phyloP scores from a whole-genome alignment of 1,139 yeast species.

The Yamadazyma triangularis region DNA sequence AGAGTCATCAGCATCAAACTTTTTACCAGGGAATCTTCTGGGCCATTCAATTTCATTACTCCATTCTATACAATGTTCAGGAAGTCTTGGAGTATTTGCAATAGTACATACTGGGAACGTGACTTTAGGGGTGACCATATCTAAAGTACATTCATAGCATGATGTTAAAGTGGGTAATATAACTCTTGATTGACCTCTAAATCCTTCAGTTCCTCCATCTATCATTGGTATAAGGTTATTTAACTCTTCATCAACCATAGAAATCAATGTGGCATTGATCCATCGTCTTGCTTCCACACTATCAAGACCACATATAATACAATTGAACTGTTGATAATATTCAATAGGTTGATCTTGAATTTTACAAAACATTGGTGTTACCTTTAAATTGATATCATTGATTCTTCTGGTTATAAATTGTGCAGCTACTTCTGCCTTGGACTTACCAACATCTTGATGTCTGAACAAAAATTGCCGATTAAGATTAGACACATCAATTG shows the following conservation, averaged over 20 bases:
- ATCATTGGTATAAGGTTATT: slow-evolving; percentile 69
- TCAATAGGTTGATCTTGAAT: slow-evolving; percentile 67
- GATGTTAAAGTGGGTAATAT: slow-evolving; percentile 81
- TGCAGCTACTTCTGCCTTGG: slow-evolving; percentile 83
- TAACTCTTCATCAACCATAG: slow-evolving; percentile 49
- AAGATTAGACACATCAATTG: slow-evolving; percentile 83
- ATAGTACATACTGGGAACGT: slow-evolving; percentile 92
- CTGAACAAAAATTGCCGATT: slow-evolving; percentile 88
- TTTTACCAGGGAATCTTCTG: slow-evolving; percentile 33
- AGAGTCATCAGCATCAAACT: slow-evolving; percentile 65
- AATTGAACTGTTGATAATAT: slow-evolving; percentile 65
- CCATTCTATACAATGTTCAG: slow-evolving; percentile 96
- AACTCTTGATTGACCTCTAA: slow-evolving; percentile 86
- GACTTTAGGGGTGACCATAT: slow-evolving; percentile 63
- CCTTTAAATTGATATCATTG: slow-evolving; percentile 35
- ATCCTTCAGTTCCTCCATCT: slow-evolving; percentile 97
- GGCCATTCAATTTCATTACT: slow-evolving; percentile 81
- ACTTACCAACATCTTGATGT: slow-evolving; percentile 64
- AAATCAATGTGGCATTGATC: slow-evolving; percentile 75
- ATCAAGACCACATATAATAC: slow-evolving; percentile 86
- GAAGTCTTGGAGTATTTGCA: slow-evolving; percentile 87
- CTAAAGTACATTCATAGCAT: slow-evolving; percentile 90
- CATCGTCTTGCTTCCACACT: slow-evolving; percentile 88
- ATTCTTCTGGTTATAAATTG: slow-evolving; percentile 49
- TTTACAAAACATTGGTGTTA: slow-evolving; percentile 57